Base-by-base conservation (phyloP, 257 asterid genomes). In the Ehretia macrophylla region DNA sequence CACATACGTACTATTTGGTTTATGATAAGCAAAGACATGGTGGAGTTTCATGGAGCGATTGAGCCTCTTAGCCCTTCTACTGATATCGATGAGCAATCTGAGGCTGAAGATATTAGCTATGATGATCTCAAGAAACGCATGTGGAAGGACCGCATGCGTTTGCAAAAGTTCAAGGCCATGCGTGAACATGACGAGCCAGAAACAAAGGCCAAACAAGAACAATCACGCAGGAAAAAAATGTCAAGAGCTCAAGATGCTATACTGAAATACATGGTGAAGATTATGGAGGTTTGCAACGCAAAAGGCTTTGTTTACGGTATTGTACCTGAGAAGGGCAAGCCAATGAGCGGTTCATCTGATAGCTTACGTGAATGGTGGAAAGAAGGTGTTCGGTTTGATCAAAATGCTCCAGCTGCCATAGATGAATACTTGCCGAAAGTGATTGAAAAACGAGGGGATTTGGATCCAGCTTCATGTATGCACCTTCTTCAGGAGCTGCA, bases 241-340 rank as follows among this genome's bases (percentile, higher is more conserved):
- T 61, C 82, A 16, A 63, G 84, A 8, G 72, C 87, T 16, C 94
- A 85, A n/a, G 84, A 81, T 48, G 67, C 80, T 0, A 39, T 83
- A 9, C 84, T 87, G 1, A 85, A 81, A 11, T 83, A 81, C 77
- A 87, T 85, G 87, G 63, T 79, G 37, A 83, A 81, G 27, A 81
- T 85, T 58, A 81, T 83, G 89, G 91, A 87, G 4, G 86, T 79
- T 5, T 81, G 92, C 64, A 78, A 81, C 8, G 96, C 68, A 2
- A 82, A 70, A 61, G 94, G 94, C 0, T 87, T 87, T 48, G 91
- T 85, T 22, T 83, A 83, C 56, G 96, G 96, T 17, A 87, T 87
- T 44, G 72, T 87, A 6, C 77, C 89, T 0, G 83, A 79, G 8
- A 85, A 79, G 1, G 94, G 94, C 5, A 81, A 73, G 49, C 77